phyloP scores from a whole-genome alignment of 179 eudicot genomes.

The Corrigiola litoralis region DNA sequence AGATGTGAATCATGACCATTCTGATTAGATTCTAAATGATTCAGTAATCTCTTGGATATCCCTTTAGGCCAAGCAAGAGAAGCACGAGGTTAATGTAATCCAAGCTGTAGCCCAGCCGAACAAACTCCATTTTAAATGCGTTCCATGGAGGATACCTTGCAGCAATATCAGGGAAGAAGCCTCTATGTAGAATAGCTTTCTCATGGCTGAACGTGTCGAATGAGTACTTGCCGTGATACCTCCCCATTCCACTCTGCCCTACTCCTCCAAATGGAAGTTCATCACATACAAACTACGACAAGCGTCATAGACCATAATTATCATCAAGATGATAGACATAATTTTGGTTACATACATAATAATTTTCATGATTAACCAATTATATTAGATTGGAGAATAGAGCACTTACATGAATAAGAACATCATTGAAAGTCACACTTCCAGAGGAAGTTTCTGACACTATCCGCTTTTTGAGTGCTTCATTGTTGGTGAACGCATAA shows the following conservation, averaged over 20 bases:
- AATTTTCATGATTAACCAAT: background rate
- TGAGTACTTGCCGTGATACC: conserved; percentile 87
- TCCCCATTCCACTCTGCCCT: conserved; percentile 79
- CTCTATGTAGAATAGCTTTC: conserved; percentile 65
- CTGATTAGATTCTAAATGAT: background rate
- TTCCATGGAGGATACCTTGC: conserved; percentile 94
- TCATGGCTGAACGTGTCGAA: conserved; percentile 91
- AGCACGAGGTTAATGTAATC: conserved; percentile 53
- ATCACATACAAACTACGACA: conserved; percentile 67
- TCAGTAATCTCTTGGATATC: conserved; percentile 12
- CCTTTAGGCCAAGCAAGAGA: conserved; percentile 49
- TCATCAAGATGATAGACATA: background rate
- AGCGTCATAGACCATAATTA: background rate
- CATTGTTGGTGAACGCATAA: conserved; percentile 75
- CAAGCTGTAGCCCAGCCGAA: conserved; percentile 47
- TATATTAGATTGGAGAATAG: background rate
- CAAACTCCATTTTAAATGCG: conserved; percentile 61
- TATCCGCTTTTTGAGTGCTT: conserved; percentile 47
- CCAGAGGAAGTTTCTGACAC: conserved; percentile 86
- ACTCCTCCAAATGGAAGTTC: conserved; percentile 88
- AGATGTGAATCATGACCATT: too few species aligned
- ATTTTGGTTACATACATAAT: background rate
- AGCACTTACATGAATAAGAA: conserved; percentile 58
- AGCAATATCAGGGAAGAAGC: conserved; percentile 54
- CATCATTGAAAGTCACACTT: conserved; percentile 72